phyloP scores from a whole-genome alignment of 2,329 filamentous ascomycete genomes.

The Talaromyces sp. region DNA sequence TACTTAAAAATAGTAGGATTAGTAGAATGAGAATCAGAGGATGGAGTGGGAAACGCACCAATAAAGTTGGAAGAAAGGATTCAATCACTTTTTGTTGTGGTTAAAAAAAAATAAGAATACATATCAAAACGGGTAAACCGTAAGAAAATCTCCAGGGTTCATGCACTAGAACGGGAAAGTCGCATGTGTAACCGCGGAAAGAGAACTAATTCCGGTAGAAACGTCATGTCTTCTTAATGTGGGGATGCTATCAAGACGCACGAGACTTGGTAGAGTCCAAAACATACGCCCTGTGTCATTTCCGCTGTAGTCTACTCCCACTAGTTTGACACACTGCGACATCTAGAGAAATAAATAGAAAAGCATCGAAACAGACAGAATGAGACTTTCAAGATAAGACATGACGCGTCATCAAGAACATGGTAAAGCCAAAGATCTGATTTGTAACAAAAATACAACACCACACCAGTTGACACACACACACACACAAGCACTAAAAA shows the following conservation, averaged over 20 bases:
- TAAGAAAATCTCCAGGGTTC: too few relatives aligned
- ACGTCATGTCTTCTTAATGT: too few relatives aligned
- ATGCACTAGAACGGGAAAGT: too few relatives aligned
- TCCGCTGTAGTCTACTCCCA: neutral
- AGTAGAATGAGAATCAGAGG: too few relatives aligned
- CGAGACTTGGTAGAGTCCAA: neutral
- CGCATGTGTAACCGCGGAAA: too few relatives aligned
- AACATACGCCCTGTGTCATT: neutral
- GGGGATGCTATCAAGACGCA: too few relatives aligned
- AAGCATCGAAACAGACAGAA: neutral
- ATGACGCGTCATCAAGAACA: neutral
- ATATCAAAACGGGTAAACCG: too few relatives aligned
- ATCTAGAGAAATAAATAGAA: neutral
- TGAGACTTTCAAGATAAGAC: neutral
- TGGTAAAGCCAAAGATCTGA: neutral
- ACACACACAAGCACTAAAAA: neutral
- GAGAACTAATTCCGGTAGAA: neutral
- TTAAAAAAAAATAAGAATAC: too few relatives aligned
- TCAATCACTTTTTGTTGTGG: too few relatives aligned
- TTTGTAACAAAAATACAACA: neutral
- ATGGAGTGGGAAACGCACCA: too few relatives aligned
- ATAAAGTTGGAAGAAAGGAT: too few relatives aligned
- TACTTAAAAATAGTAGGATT: too few relatives aligned
- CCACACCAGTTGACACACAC: neutral
- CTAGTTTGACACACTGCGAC: neutral